Percentiles rank a stretch among this genome's conserved stretches.
These are phyloP conservation scores for Leishmania major DNA, from an alignment of 208 protist genomes.

Conservation along the genomic window DNA sequence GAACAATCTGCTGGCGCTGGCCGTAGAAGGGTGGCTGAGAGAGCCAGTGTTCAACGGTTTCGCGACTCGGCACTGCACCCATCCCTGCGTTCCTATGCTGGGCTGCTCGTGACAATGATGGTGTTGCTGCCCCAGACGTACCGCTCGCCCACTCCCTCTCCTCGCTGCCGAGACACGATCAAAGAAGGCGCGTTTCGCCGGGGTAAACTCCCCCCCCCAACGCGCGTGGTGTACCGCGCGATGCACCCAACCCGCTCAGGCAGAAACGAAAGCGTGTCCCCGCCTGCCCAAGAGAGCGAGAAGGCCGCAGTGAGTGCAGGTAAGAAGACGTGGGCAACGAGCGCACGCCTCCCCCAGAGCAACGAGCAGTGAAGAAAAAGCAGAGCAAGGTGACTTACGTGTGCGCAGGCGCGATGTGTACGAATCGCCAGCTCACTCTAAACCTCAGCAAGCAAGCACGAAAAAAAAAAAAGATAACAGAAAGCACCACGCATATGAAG, in stretches of 20 bases:
- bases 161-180: too few species aligned
- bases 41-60: constrained; percentile 33
- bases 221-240: not conserved
- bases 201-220: not conserved
- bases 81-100: constrained; percentile 22
- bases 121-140: not conserved
- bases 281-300: not conserved
- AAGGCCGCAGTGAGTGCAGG: not conserved
- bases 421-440: not conserved
- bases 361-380: not conserved
- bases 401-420: not conserved
- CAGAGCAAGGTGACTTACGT: not conserved
- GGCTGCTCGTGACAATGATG: not conserved
- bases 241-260: not conserved
- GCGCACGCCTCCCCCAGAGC: not conserved
- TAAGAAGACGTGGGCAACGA: not conserved
- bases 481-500: not conserved
- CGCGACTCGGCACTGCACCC: constrained; percentile 66
- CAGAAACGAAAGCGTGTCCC: not conserved
- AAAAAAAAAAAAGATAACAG: not conserved
- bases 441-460: not conserved
- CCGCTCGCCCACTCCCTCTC: not conserved
- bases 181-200: not conserved
- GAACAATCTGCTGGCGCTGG: constrained; percentile 44
- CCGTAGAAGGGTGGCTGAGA: constrained; percentile 43